phyloP scores from a whole-genome alignment of 345 rosid species.

The Linum tenue region DNA sequence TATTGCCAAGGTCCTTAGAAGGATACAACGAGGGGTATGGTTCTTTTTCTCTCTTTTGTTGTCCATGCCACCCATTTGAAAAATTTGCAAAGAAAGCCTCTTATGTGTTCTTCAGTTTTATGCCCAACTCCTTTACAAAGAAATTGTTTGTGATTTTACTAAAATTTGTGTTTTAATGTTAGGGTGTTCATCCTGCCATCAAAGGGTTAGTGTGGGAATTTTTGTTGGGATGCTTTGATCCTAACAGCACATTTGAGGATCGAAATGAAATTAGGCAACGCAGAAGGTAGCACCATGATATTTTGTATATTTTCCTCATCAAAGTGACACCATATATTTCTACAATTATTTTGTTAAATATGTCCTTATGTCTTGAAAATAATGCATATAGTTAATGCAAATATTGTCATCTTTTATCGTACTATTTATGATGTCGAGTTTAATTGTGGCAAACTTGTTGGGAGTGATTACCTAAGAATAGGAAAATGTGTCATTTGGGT shows the following conservation, averaged over 20 bases:
- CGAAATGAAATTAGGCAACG: constrained; percentile 48
- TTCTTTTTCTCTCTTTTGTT: not conserved
- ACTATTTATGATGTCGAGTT: not conserved
- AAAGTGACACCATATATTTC: too few species aligned
- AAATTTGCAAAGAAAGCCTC: not conserved
- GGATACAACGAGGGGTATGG: constrained; percentile 87
- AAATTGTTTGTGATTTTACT: not conserved
- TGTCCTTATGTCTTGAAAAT: not conserved
- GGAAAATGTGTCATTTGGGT: not conserved
- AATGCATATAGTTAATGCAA: too few species aligned
- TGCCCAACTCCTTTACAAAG: not conserved
- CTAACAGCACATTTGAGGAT: constrained; percentile 73
- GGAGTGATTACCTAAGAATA: not conserved
- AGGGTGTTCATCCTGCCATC: constrained; percentile 97
- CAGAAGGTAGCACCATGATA: constrained; percentile 44
- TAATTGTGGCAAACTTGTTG: not conserved
- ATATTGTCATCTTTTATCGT: too few species aligned
- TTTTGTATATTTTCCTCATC: too few species aligned
- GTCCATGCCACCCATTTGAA: not conserved
- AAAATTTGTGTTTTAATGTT: constrained; percentile 1
- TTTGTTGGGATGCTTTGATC: constrained; percentile 88
- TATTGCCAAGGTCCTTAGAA: constrained; percentile 69
- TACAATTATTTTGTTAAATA: too few species aligned
- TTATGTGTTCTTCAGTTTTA: not conserved
- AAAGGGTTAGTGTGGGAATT: constrained; percentile 93